Base-by-base conservation (phyloP, 176 grass and related monocot genomes). In the Musa acuminata region DNA sequence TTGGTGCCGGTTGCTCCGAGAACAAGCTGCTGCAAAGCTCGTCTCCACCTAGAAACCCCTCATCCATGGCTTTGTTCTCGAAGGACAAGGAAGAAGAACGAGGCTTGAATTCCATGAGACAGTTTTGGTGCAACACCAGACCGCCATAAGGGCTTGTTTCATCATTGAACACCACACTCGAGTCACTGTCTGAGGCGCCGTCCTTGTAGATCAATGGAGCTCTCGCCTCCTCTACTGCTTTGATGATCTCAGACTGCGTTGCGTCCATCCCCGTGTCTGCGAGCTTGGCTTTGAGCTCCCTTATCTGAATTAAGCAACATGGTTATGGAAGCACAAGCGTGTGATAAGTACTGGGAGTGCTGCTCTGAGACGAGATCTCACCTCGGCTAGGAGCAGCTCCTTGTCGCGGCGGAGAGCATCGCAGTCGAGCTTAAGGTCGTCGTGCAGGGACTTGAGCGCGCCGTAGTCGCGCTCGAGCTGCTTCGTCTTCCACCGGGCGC, bases 101-200 rank as follows among this genome's bases (percentile, higher is more conserved):
- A 20, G 0, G 72, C 62, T 72, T 69, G 77, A 85, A 89, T 12
- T 73, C 87, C 26, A 53, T 9, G 67, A 77, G 69, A 0, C 26
- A n/a, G 6, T 68, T 21, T 64, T n/a, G n/a, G 43, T n/a, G 54
- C 73, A 11, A 69, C 53, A 68, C 72, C 72, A 82, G 83, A 21
- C 85, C 72, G 16, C 79, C 85, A 81, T 86, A 80, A 0, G 87
- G 73, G 29, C 83, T 82, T 22, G 83, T 54, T 50, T 85, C 83
- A 74, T 91, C 91, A 66, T 88, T 96, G 74, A 96, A 81, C 9
- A 88, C 92, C 10, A 63, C 85, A 77, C 88, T 96, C 2, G 92
- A 91, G 76, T 91, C 92, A 64, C 92, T 96, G 81, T 96, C 92
- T 1, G 92, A 91, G 1, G 86, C 85, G 1, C 88, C 92, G 55